A percentile compares a stretch with the other conserved stretches of the same genome.
Evolutionary conservation across 2,329 filamentous ascomycete genomes (phyloP).

Genomic region (Colletotrichum falcatum): DNA sequence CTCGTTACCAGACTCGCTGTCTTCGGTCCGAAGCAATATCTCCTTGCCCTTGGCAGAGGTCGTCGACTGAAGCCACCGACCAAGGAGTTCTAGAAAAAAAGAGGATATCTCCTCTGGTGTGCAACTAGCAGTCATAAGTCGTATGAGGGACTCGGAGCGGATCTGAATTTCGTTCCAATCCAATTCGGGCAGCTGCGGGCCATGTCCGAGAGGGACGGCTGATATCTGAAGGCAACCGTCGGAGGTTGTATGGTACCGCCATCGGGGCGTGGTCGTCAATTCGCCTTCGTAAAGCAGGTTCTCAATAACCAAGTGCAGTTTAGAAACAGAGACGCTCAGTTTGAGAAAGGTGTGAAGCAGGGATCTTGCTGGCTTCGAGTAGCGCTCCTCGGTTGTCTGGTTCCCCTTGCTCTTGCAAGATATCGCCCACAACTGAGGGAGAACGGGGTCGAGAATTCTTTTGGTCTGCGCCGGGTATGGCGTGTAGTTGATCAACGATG

Average conservation of each 20-base stretch:
- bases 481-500: slow-evolving; percentile 69
- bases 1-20: slow-evolving; percentile 54
- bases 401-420: slow-evolving; percentile 61
- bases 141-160: slow-evolving; percentile 62
- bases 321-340: slow-evolving; percentile 64
- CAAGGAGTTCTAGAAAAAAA: slow-evolving; percentile 71
- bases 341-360: slow-evolving; percentile 69
- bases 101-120: slow-evolving; percentile 68
- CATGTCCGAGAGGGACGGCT: slow-evolving; percentile 41
- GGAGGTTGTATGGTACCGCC: slow-evolving; percentile 63
- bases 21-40: slow-evolving; percentile 44
- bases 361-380: slow-evolving; percentile 59
- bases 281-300: slow-evolving; percentile 69
- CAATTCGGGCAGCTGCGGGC: slow-evolving; percentile 45
- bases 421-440: slow-evolving; percentile 74
- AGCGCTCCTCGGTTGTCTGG: slow-evolving; percentile 51
- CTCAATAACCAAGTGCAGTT: slow-evolving; percentile 61
- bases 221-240: slow-evolving; percentile 66
- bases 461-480: slow-evolving; percentile 75
- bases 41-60: slow-evolving; percentile 45
- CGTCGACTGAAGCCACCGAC: slow-evolving; percentile 64
- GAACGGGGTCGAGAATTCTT: slow-evolving; percentile 68
- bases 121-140: slow-evolving; percentile 61
- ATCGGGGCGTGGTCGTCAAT: slow-evolving; percentile 50
- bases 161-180: slow-evolving; percentile 60